A percentile compares a stretch with the other conserved stretches of the same genome.
phyloP scores from a whole-genome alignment of 2,329 filamentous ascomycete genomes.

The Paraphaeosphaeria sporulosa region DNA sequence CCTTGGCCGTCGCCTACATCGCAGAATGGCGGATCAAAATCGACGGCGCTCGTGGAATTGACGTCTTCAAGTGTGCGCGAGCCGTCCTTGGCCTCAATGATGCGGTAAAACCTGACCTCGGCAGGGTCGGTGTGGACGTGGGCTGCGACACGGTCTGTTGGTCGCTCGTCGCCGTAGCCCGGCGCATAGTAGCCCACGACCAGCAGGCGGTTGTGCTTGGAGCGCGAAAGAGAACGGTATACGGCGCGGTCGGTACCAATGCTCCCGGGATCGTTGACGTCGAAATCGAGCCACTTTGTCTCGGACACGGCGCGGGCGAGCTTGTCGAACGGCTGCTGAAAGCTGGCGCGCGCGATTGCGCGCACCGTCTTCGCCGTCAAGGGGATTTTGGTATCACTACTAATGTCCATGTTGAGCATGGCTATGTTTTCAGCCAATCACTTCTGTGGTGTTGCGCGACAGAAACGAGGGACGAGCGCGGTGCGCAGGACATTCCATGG shows the following conservation, averaged over 20 bases:
- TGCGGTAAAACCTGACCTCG: slow-evolving; percentile 38
- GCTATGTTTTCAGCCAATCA: not conserved
- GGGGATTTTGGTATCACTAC: slow-evolving; percentile 36
- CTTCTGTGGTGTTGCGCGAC: not conserved
- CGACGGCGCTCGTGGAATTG: slow-evolving; percentile 29
- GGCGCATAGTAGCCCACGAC: slow-evolving; percentile 40
- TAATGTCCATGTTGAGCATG: slow-evolving; percentile 28
- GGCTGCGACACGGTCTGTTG: slow-evolving; percentile 32
- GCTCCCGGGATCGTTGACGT: slow-evolving; percentile 29
- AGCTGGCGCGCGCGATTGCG: slow-evolving; percentile 30
- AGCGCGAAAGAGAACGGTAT: slow-evolving; percentile 34
- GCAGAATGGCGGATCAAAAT: slow-evolving; percentile 9
- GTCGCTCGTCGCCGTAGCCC: slow-evolving; percentile 30
- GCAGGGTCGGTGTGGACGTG: slow-evolving; percentile 38
- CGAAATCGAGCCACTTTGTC: slow-evolving; percentile 34
- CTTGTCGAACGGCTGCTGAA: slow-evolving; percentile 28
- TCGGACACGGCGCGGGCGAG: slow-evolving; percentile 27
- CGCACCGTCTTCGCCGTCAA: slow-evolving; percentile 35
- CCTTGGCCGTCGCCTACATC: slow-evolving; percentile 9
- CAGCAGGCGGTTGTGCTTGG: slow-evolving; percentile 37
- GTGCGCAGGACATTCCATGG: slow-evolving; percentile 4
- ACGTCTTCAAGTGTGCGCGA: slow-evolving; percentile 32
- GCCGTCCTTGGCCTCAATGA: slow-evolving; percentile 24
- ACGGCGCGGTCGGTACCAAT: slow-evolving; percentile 28
- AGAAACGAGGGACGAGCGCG: not conserved